Base-by-base conservation (phyloP, 106 monocot genomes). In the Phalaenopsis aphrodite region DNA sequence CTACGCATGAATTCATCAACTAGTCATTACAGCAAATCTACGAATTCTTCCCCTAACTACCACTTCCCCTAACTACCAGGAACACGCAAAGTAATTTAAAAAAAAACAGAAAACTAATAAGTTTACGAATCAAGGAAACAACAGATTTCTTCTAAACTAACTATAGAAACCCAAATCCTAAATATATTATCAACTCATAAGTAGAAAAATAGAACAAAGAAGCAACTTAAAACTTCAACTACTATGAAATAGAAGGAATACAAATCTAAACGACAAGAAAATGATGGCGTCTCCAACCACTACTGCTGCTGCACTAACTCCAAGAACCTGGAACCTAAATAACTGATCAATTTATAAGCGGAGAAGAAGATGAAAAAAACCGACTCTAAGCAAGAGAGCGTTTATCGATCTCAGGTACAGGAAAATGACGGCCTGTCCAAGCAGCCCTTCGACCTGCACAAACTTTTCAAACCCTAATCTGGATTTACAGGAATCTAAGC, bases 1-100 rank as follows among this genome's bases (percentile, higher is more conserved):
- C 74, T 69, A 39, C 1, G n/a, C 72, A 56, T 1, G 24, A 52
- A 19, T 65, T 24, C 30, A 55, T 87, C 81, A 69, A 69, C 38
- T 2, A 68, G 8, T 36, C 68, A 36, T 38, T 38, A 38, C 37
- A 39, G 38, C 12, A 38, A 39, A 37, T 69, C 38, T 38, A 61
- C 21, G 21, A 61, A 61, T n/a, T 5, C 19, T 61, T 61, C 61
- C 67, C 69, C 30, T 69, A 39, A 69, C 69, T 15, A 39, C 69
- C 38, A 69, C 19, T 61, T 61, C 61, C 67, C 69, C 30, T 69
- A 39, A 69, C 69, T 15, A 39, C 69, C 38, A 69, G 69, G 38
- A 15, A 69, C 15, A 37, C 14, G 5, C 14, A 37, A 39, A 69
- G 2, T 69, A 38, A 68, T 68, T 37, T 39, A 69, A 16, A 39